Evolutionary conservation across 768 basidiomycete species (phyloP).

Genomic region (Boletellus ananas): DNA sequence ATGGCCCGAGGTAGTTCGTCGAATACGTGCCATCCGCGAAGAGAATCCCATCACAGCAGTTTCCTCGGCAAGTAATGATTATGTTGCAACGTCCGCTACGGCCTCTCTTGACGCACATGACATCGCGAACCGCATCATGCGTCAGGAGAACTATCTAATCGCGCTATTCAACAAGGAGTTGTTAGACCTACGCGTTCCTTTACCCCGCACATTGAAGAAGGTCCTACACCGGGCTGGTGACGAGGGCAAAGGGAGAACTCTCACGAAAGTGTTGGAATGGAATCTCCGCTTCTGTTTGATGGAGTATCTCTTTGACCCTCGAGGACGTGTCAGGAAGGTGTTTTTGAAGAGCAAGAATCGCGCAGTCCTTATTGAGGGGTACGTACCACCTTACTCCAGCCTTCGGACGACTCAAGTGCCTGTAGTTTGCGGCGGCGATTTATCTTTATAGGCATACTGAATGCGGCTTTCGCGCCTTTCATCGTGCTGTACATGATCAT

Average conservation of each 20-base stretch:
- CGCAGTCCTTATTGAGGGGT: constrained; percentile 79
- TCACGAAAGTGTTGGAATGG: constrained; percentile 95
- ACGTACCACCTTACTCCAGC: constrained; percentile 22
- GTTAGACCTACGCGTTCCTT: constrained; percentile 79
- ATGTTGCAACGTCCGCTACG: constrained; percentile 58
- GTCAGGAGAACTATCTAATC: constrained; percentile 98
- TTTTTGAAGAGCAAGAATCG: constrained; percentile 87
- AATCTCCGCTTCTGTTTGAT: constrained; percentile 94
- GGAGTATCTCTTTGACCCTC: constrained; percentile 90
- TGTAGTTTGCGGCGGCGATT: constrained; percentile 77
- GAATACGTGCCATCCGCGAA: constrained; percentile 86
- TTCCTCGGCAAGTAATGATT: constrained; percentile 53
- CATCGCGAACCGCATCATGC: constrained; percentile 94
- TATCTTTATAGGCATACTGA: constrained; percentile 95
- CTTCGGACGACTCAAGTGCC: constrained; percentile 2
- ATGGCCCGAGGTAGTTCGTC: constrained; percentile 91
- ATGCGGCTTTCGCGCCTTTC: constrained; percentile 94
- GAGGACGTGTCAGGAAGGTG: constrained; percentile 85
- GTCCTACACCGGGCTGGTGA: constrained; percentile 43
- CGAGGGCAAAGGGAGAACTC: constrained; percentile 67
- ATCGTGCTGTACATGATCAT: constrained; percentile 94
- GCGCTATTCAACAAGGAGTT: constrained; percentile 97
- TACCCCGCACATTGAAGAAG: constrained; percentile 56
- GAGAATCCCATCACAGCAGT: constrained; percentile 90
- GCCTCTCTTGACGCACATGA: constrained; percentile 97